A percentile compares a stretch with the other conserved stretches of the same genome.
Conservation (phyloP, 2,329 filamentous ascomycete species). For the Cryoendolithus antarcticus region DNA sequence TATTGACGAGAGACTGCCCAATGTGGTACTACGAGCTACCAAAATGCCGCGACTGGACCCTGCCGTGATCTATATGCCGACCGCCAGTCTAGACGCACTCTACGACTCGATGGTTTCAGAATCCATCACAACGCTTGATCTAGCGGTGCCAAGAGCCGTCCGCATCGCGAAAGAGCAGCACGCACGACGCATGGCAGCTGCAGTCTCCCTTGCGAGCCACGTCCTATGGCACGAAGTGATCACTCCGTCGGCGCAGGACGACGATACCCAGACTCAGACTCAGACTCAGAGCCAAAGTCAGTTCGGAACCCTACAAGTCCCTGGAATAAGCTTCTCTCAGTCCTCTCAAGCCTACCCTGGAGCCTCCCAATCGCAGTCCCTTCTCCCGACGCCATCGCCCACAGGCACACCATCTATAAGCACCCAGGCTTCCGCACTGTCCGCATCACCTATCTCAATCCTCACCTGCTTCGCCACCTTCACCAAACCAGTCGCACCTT, state of each 20-base stretch:
- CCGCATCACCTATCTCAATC: no score
- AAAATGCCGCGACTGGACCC: no score
- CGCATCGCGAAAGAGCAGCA: constrained; percentile 21
- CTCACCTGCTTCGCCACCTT: no score
- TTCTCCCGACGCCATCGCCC: constrained; percentile 20
- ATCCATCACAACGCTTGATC: constrained; percentile 15
- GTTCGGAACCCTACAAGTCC: no score
- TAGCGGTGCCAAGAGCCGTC: constrained; percentile 13
- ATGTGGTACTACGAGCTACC: no score
- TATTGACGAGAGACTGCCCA: no score
- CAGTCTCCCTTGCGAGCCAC: constrained; percentile 25
- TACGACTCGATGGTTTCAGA: constrained; percentile 14
- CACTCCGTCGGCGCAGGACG: background rate
- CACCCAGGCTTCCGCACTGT: no score
- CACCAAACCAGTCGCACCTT: constrained; percentile 12
- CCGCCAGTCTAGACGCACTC: no score
- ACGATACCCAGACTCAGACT: constrained; percentile 1
- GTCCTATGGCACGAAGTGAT: constrained; percentile 8
- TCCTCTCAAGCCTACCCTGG: no score
- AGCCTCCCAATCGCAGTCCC: constrained; percentile 4
- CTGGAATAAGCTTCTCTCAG: no score
- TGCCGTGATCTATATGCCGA: no score
- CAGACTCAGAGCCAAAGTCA: no score
- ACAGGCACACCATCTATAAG: constrained; percentile 19
- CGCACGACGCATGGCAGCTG: constrained; percentile 20